Evolutionary conservation across 805 yeast species (phyloP).

Genomic region (Starmera pachycereana): DNA sequence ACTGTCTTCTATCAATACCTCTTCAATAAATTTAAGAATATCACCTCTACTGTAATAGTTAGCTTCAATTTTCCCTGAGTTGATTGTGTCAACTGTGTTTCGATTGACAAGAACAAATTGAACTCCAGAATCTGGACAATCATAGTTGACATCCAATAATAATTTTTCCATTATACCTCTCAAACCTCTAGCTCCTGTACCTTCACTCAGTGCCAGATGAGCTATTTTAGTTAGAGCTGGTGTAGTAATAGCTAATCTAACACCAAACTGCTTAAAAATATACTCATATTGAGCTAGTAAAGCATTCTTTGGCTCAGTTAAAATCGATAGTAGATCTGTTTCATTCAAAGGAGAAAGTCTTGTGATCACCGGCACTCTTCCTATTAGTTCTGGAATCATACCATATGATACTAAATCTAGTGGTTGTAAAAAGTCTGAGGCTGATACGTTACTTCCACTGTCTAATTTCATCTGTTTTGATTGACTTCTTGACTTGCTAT

Average conservation of each 20-base stretch:
- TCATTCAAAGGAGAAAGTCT: slow-evolving; percentile 36
- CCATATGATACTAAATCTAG: slow-evolving; percentile 43
- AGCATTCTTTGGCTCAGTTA: slow-evolving; percentile 48
- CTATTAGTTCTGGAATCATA: slow-evolving; percentile 48
- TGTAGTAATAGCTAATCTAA: slow-evolving; percentile 36
- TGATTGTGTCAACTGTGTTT: slow-evolving; percentile 30
- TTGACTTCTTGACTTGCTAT: slow-evolving; percentile 12
- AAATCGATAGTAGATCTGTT: slow-evolving; percentile 35
- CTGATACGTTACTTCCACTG: slow-evolving; percentile 28
- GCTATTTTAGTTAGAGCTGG: slow-evolving; percentile 41
- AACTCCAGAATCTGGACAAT: slow-evolving; percentile 48
- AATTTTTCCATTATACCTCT: slow-evolving; percentile 44
- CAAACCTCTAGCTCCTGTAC: slow-evolving; percentile 54
- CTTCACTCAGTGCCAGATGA: slow-evolving; percentile 35
- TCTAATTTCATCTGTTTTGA: slow-evolving; percentile 26
- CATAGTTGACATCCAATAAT: slow-evolving; percentile 41
- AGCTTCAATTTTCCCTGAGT: slow-evolving; percentile 25
- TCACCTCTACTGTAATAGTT: slow-evolving; percentile 38
- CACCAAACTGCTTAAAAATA: slow-evolving; percentile 42
- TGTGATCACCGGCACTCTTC: slow-evolving; percentile 46
- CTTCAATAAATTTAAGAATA: slow-evolving; percentile 28
- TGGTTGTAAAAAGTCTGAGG: slow-evolving; percentile 37
- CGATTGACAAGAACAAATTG: slow-evolving; percentile 38
- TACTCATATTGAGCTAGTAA: slow-evolving; percentile 42
- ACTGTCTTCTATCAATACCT: slow-evolving; percentile 31